phyloP scores from a whole-genome alignment of 805 yeast genomes.

The Candida alai region DNA sequence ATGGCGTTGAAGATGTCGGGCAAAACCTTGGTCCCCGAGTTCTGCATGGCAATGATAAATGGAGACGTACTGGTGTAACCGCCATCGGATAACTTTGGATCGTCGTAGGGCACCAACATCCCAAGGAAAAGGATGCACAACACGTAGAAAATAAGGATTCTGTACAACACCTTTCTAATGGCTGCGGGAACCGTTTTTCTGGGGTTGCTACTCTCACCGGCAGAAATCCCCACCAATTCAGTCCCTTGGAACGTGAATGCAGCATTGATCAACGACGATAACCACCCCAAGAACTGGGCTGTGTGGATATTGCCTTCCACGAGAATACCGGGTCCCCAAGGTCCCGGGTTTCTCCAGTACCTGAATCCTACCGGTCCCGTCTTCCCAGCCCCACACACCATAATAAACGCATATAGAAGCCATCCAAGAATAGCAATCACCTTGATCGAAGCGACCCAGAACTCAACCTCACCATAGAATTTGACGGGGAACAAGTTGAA shows the following conservation, averaged over 20 bases:
- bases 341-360: slow-evolving; percentile 78
- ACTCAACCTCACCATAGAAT: slow-evolving; percentile 71
- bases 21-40: slow-evolving; percentile 61
- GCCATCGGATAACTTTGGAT: slow-evolving; percentile 47
- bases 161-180: slow-evolving; percentile 60
- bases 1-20: slow-evolving; percentile 74
- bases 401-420: slow-evolving; percentile 59
- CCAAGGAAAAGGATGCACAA: slow-evolving; percentile 66
- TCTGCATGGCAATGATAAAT: slow-evolving; percentile 65
- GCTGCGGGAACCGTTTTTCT: slow-evolving; percentile 69
- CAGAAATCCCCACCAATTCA: slow-evolving; percentile 70
- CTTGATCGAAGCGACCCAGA: slow-evolving; percentile 67
- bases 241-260: slow-evolving; percentile 83
- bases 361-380: slow-evolving; percentile 74
- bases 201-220: slow-evolving; percentile 72
- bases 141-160: slow-evolving; percentile 66
- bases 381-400: slow-evolving; percentile 72
- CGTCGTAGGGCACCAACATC: slow-evolving; percentile 64
- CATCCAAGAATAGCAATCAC: slow-evolving; percentile 71
- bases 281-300: slow-evolving; percentile 66
- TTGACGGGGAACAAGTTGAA: slow-evolving; percentile 65
- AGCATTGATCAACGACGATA: slow-evolving; percentile 63
- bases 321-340: slow-evolving; percentile 65
- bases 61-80: slow-evolving; percentile 55
- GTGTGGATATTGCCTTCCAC: slow-evolving; percentile 42